A percentile compares a stretch with the other conserved stretches of the same genome.
phyloP scores from a whole-genome alignment of 805 yeast species.

The Brettanomyces nanus region DNA sequence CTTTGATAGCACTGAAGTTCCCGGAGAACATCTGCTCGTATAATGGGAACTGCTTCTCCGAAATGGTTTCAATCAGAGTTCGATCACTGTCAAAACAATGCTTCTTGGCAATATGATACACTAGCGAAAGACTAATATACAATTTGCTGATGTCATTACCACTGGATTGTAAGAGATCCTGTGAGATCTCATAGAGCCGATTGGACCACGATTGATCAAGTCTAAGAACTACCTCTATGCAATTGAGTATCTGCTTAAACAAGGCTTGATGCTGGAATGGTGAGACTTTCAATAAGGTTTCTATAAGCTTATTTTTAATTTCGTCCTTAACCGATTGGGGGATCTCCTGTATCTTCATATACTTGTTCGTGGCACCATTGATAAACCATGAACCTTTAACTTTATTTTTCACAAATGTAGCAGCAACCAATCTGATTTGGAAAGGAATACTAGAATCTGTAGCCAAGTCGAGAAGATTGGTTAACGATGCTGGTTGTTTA shows the following conservation, averaged over 20 bases:
- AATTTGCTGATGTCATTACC: slow-evolving; percentile 34
- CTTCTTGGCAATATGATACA: slow-evolving; percentile 60
- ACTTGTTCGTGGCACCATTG: slow-evolving; percentile 17
- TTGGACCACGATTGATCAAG: slow-evolving; percentile 44
- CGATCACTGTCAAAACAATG: slow-evolving; percentile 59
- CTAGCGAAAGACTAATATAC: slow-evolving; percentile 61
- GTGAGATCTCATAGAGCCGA: slow-evolving; percentile 37
- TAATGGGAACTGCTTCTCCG: slow-evolving; percentile 53
- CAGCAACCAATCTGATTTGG: slow-evolving; percentile 61
- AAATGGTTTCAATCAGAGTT: slow-evolving; percentile 43
- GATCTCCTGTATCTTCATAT: slow-evolving; percentile 19
- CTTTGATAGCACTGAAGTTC: slow-evolving; percentile 3
- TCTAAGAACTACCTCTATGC: slow-evolving; percentile 45
- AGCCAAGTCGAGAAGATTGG: slow-evolving; percentile 35
- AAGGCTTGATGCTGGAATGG: slow-evolving; percentile 29
- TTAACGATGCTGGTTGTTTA: slow-evolving; percentile 32
- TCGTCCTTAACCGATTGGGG: slow-evolving; percentile 50
- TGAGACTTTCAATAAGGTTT: slow-evolving; percentile 43
- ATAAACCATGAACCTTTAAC: slow-evolving; percentile 56
- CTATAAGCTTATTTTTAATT: slow-evolving; percentile 54
- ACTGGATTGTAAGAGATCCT: slow-evolving; percentile 34
- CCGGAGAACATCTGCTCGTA: slow-evolving; percentile 5
- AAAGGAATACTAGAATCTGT: slow-evolving; percentile 32
- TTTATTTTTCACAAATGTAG: slow-evolving; percentile 75
- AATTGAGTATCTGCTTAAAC: slow-evolving; percentile 48